Percentiles rank a stretch among this genome's conserved stretches.
phyloP scores from a whole-genome alignment of 2,329 filamentous ascomycete species.

The Chalara sp. region DNA sequence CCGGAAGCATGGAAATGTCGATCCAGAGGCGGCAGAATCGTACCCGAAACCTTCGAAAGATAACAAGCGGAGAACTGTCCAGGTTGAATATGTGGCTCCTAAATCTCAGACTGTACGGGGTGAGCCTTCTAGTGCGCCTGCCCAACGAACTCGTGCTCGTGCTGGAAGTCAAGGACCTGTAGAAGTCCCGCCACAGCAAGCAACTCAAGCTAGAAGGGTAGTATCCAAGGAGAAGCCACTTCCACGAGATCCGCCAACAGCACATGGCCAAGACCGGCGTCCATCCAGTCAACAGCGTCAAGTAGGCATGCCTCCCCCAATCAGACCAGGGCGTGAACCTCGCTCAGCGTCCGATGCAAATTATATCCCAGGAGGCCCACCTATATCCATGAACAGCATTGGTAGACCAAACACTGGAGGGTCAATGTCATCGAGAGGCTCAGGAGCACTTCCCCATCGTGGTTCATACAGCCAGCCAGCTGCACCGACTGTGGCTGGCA shows the following conservation, averaged over 20 bases:
- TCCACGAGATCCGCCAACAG: constrained; percentile 47
- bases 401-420: constrained; percentile 76
- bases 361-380: constrained; percentile 42
- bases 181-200: constrained; percentile 28
- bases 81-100: constrained; percentile 95
- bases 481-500: constrained; percentile 78
- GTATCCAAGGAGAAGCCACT: constrained; percentile 50
- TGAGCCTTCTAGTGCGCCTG: constrained; percentile 26
- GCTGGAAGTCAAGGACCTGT: constrained; percentile 47
- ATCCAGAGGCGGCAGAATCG: constrained; percentile 55
- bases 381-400: constrained; percentile 33
- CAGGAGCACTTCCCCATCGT: constrained; percentile 57
- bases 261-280: constrained; percentile 36
- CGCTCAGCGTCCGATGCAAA: constrained; percentile 48
- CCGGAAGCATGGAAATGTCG: constrained; percentile 69
- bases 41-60: constrained; percentile 66
- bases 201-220: constrained; percentile 24
- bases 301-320: constrained; percentile 37
- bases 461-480: constrained; percentile 83
- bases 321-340: constrained; percentile 41
- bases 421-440: constrained; percentile 61
- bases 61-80: constrained; percentile 87
- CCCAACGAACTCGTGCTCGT: constrained; percentile 42
- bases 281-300: constrained; percentile 23
- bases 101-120: constrained; percentile 76